Evolutionary conservation across 2,329 filamentous ascomycete genomes (phyloP).

Genomic region (Penicillium sclerotiorum): DNA sequence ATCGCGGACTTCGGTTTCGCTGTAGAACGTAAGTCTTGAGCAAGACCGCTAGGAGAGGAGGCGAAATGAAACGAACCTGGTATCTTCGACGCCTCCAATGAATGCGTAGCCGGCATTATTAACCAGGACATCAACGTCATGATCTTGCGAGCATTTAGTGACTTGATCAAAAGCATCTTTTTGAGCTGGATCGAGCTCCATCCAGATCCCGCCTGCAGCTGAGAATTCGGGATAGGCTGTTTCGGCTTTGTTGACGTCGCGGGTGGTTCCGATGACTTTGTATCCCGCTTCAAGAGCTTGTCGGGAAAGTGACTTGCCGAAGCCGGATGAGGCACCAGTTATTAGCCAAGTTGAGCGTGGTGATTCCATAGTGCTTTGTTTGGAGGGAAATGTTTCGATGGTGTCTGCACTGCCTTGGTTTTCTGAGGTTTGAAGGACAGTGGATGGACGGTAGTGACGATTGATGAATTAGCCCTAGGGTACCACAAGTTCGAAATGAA

Average conservation of each 20-base stretch:
- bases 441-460: too few species aligned
- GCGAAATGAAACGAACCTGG: constrained; percentile 18
- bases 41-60: too few species aligned
- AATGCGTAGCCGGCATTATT: constrained; percentile 23
- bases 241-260: constrained; percentile 20
- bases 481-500: too few species aligned
- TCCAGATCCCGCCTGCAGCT: constrained; percentile 13
- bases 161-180: not conserved
- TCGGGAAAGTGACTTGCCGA: constrained; percentile 34
- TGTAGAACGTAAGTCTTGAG: not conserved
- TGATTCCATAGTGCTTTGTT: constrained; percentile 2
- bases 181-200: constrained; percentile 10
- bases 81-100: constrained; percentile 25
- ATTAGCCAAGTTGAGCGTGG: constrained; percentile 25
- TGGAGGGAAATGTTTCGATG: too few species aligned
- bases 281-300: constrained; percentile 34
- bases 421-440: too few species aligned
- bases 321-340: constrained; percentile 39
- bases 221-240: constrained; percentile 10
- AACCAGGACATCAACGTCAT: constrained; percentile 14
- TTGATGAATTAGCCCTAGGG: too few species aligned
- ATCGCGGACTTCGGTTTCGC: constrained; percentile 18
- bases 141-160: not conserved
- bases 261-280: constrained; percentile 36
- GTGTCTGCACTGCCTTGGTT: too few species aligned